Base-by-base conservation (phyloP, 2,329 filamentous ascomycete species). In the Botryosphaeria dothidea region DNA sequence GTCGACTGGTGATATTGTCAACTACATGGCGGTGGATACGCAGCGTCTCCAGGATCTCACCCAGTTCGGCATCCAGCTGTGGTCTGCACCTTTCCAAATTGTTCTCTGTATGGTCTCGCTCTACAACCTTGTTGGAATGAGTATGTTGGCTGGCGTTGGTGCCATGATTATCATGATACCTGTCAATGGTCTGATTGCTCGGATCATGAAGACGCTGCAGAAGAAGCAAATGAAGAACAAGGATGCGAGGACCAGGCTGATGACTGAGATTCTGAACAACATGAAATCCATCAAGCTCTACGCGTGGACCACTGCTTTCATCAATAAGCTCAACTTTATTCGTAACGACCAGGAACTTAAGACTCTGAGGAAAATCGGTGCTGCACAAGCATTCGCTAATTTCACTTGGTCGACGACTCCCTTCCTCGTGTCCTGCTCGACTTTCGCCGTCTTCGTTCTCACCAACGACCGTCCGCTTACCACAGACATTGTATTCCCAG, bases 221-320 rank as follows among this genome's bases (percentile, higher is more conserved):
- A 96, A 98, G 79, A 84, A 89, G 69, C 95, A 99, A 81, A 99
- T 99, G 95, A 96, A 96, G 83, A 98, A 98, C 82, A 99, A 99
- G 81, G 95, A 99, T 73, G 86, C 93, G 43, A 88, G 95, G 74
- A 97, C 93, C 52, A 88, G 94, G 57, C 81, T 99, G 66, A 97
- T 98, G 84, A 96, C 94, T 6, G 95, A 99, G 78, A 99, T 99
- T 69, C 84, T 99, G 74, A 97, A 96, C 83, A 98, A 98, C 80
- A 99, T 99, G 92, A 99, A 99, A 83, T 96, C 93, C 75, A 84
- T 99, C 82, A 99, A 99, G 81, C 86, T 99, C 21, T 99, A 97
- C 76, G 95, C 95, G 31, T 99, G 95, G 95, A 94, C 93, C 34
- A 90, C 90, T 31, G 94, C 95, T 15, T 99, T 99, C 75, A 97